These are phyloP conservation scores for Plasmodium ovale DNA, from an alignment of 169 alveolate genomes.

Conservation along the genomic window DNA sequence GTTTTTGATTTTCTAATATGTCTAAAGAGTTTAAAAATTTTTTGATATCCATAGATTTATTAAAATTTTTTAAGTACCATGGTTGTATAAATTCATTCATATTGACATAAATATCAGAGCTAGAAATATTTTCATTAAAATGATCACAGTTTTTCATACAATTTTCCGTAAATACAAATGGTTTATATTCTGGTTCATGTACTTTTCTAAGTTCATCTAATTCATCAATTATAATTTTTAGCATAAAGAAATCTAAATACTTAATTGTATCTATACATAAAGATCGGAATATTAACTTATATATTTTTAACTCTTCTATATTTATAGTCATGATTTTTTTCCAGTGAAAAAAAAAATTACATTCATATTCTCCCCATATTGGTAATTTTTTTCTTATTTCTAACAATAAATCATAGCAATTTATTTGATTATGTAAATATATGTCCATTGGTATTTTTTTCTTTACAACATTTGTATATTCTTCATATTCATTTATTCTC, in stretches of 20 bases:
- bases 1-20: conserved; percentile 56
- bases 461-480: not conserved
- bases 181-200: conserved; percentile 43
- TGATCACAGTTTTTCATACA: conserved; percentile 19
- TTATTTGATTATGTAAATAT: conserved; percentile 77
- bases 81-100: conserved; percentile 64
- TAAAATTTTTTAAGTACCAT: conserved; percentile 33
- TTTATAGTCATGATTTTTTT: conserved; percentile 74
- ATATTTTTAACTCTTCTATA: conserved; percentile 71
- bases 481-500: not conserved
- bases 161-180: conserved; percentile 35
- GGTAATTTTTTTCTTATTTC: conserved; percentile 84
- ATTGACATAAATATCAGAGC: conserved; percentile 28
- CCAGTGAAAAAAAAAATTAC: conserved; percentile 85
- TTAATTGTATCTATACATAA: conserved; percentile 44
- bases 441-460: conserved; percentile 38
- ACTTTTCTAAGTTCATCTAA: conserved; percentile 70
- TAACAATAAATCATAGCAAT: conserved; percentile 83
- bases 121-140: too few relatives aligned
- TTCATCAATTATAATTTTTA: conserved; percentile 55
- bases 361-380: conserved; percentile 84
- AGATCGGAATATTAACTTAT: conserved; percentile 43
- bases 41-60: conserved; percentile 60
- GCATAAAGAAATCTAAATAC: conserved; percentile 29
- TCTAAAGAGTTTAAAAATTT: conserved; percentile 61